These are phyloP conservation scores for Moricandia arvensis DNA, from an alignment of 345 rosid species.

Conservation along the genomic window DNA sequence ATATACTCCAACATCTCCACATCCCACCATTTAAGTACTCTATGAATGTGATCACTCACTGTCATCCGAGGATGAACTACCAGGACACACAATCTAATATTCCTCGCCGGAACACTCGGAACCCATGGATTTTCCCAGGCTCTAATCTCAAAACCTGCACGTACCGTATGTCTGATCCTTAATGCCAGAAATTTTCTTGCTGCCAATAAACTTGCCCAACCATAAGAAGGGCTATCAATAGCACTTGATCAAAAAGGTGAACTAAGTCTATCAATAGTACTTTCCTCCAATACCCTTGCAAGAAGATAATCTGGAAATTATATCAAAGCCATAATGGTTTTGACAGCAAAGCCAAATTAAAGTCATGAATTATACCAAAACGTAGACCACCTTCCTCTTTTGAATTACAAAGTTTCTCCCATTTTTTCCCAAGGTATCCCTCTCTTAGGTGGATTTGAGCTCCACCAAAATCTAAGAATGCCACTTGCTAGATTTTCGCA, in stretches of 20 bases:
- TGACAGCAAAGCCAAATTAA: neutral
- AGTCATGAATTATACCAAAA: neutral
- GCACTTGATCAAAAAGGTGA: neutral
- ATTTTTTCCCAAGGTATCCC: neutral
- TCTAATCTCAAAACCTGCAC: too few species aligned
- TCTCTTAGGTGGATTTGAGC: neutral
- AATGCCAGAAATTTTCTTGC: neutral
- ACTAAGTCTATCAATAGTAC: too few species aligned
- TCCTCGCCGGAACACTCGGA: neutral
- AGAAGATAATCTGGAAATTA: neutral
- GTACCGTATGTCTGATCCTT: neutral
- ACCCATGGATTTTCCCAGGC: neutral
- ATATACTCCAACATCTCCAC: neutral
- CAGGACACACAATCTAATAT: neutral
- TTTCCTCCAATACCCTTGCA: too few species aligned
- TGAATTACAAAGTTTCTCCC: neutral
- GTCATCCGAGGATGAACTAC: neutral
- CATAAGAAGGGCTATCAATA: neutral
- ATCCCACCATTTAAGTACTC: neutral
- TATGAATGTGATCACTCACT: neutral
- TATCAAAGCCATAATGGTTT: neutral
- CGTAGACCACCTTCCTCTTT: neutral
- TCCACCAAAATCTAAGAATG: neutral
- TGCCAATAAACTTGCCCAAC: neutral
- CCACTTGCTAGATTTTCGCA: too few species aligned